phyloP scores from a whole-genome alignment of 1,139 yeast genomes.

The Candida smagusa region DNA sequence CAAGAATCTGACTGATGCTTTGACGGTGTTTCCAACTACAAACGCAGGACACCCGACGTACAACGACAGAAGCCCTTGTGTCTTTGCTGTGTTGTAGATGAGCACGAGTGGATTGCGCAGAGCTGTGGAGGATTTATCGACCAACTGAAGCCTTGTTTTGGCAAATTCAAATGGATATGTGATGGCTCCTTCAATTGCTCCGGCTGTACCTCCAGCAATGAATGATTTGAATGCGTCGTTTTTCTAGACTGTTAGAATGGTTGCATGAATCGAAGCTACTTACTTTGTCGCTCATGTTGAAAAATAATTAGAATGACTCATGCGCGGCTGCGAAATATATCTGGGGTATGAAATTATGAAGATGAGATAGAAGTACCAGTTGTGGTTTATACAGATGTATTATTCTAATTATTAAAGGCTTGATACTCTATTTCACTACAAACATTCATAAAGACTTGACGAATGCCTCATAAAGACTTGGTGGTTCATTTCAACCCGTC shows the following conservation, averaged over 20 bases:
- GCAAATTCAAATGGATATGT: constrained; percentile 98
- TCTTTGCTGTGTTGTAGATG: constrained; percentile 67
- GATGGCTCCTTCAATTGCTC: constrained; percentile 85
- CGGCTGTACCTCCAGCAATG: constrained; percentile 92
- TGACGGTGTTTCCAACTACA: constrained; percentile 92
- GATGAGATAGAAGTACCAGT: too few relatives aligned
- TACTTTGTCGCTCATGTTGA: constrained; percentile 6
- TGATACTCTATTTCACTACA: too few relatives aligned
- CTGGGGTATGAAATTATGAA: too few relatives aligned
- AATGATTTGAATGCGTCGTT: constrained; percentile 71
- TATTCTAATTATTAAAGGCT: too few relatives aligned
- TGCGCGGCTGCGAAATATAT: background rate
- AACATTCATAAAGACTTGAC: too few relatives aligned
- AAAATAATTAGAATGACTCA: background rate
- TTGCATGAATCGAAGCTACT: background rate
- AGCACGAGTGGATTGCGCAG: constrained; percentile 82
- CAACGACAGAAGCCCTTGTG: constrained; percentile 76
- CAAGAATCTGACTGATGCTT: constrained; percentile 88
- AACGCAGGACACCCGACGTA: constrained; percentile 98
- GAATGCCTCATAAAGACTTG: too few relatives aligned
- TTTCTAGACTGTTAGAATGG: constrained; percentile 13
- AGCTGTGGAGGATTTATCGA: constrained; percentile 62
- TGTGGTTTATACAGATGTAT: too few relatives aligned
- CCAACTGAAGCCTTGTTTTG: constrained; percentile 85
- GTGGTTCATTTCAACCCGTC: too few relatives aligned